phyloP scores from a whole-genome alignment of 225 moss, liverwort and hornwort species.

The Sphagnum contortum region DNA sequence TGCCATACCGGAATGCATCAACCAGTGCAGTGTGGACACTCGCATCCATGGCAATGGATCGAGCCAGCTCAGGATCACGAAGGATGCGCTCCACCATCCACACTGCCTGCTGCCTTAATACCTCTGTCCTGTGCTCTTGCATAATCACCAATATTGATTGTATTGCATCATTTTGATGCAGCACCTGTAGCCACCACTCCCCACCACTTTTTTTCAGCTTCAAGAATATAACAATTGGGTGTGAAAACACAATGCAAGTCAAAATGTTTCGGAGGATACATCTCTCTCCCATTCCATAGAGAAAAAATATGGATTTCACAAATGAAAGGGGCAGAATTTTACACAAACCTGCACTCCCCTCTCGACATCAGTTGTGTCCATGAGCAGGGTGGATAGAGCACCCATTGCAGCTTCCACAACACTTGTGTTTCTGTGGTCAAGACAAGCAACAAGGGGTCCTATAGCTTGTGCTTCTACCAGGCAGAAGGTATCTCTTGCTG shows the following conservation, averaged over 20 bases:
- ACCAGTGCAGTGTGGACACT: slow-evolving; percentile 76
- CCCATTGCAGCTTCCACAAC: slow-evolving; percentile 81
- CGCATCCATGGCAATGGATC: slow-evolving; percentile 45
- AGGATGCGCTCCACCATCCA: slow-evolving; percentile 86
- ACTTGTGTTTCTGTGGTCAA: slow-evolving; percentile 63
- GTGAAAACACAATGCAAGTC: too few species aligned
- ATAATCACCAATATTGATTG: slow-evolving; percentile 62
- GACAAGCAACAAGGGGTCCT: slow-evolving; percentile 59
- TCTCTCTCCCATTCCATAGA: too few species aligned
- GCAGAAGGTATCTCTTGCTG: slow-evolving; percentile 51
- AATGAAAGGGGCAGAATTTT: too few species aligned
- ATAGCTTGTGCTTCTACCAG: slow-evolving; percentile 60
- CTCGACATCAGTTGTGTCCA: slow-evolving; percentile 59
- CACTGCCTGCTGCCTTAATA: slow-evolving; percentile 64
- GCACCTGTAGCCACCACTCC: background rate
- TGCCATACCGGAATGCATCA: slow-evolving; percentile 79
- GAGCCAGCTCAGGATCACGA: slow-evolving; percentile 64
- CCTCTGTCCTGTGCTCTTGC: slow-evolving; percentile 74
- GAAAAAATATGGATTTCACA: too few species aligned
- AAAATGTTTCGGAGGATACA: too few species aligned
- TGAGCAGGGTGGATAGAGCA: slow-evolving; percentile 59
- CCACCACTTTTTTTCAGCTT: too few species aligned
- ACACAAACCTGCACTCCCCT: slow-evolving; percentile 28
- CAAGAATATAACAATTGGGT: too few species aligned
- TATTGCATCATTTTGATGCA: slow-evolving; percentile 51